Percentiles rank a stretch among this genome's conserved stretches.
Conservation (phyloP, 208 protist species). For the Trypanosoma vivax region DNA sequence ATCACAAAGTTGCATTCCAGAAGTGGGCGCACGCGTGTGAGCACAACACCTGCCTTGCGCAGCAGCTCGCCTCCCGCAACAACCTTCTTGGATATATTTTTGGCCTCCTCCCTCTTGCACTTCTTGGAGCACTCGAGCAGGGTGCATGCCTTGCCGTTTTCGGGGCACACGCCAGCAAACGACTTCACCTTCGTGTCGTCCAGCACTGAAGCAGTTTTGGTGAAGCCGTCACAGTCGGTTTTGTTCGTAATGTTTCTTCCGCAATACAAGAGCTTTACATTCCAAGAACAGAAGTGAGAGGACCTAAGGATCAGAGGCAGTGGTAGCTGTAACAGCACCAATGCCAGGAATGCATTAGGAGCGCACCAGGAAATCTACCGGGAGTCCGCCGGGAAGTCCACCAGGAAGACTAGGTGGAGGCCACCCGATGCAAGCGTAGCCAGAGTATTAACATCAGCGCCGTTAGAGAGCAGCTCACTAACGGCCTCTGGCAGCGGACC, state of each 20-base stretch:
- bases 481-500: too few species aligned
- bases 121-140: conserved; percentile 6
- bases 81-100: conserved; percentile 22
- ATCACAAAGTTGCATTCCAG: conserved; percentile 77
- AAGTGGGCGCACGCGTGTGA: conserved; percentile 52
- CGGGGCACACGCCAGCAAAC: not conserved
- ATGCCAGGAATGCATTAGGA: too few species aligned
- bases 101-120: conserved; percentile 13
- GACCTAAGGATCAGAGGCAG: not conserved
- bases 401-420: too few species aligned
- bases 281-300: not conserved
- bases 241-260: conserved; percentile 4
- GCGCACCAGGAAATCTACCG: too few species aligned
- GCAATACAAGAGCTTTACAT: conserved; percentile 1
- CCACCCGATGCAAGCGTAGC: too few species aligned
- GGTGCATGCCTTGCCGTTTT: conserved; percentile 1
- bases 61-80: conserved; percentile 24
- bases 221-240: conserved; percentile 29
- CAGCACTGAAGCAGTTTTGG: not conserved
- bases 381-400: too few species aligned
- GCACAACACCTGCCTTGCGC: conserved; percentile 48
- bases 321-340: too few species aligned
- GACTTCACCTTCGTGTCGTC: not conserved
- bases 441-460: too few species aligned
- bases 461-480: too few species aligned